Percentiles rank a stretch among this genome's conserved stretches.
phyloP scores from a whole-genome alignment of 768 basidiomycete genomes.

The Suillus occidentalis region DNA sequence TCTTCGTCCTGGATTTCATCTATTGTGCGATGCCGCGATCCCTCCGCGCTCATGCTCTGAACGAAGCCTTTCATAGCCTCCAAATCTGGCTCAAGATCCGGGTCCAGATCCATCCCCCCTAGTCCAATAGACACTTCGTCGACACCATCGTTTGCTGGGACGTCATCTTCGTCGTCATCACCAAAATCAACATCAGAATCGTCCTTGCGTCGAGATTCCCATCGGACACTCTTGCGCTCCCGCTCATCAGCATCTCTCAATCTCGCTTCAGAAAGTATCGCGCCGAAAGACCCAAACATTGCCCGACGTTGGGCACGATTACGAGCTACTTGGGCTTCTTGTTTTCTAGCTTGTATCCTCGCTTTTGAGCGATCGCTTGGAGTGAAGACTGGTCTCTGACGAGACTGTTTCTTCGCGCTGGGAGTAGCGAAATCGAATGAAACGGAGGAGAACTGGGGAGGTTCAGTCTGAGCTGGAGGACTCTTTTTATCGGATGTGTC shows the following conservation, averaged over 20 bases:
- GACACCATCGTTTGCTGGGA: slow-evolving; percentile 24
- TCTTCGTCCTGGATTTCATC: slow-evolving; percentile 64
- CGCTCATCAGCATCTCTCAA: slow-evolving; percentile 36
- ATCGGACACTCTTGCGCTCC: slow-evolving; percentile 38
- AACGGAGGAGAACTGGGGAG: slow-evolving; percentile 29
- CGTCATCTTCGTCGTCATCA: slow-evolving; percentile 37
- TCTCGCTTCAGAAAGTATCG: slow-evolving; percentile 53
- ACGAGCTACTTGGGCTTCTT: slow-evolving; percentile 11
- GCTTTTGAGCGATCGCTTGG: slow-evolving; percentile 23
- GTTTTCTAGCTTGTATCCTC: slow-evolving; percentile 25
- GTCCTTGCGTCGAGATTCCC: slow-evolving; percentile 53
- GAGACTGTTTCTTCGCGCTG: slow-evolving; percentile 17
- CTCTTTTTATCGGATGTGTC: background rate
- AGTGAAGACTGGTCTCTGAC: slow-evolving; percentile 33
- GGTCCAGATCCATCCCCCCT: slow-evolving; percentile 66
- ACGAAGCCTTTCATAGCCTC: slow-evolving; percentile 56
- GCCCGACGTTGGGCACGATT: slow-evolving; percentile 25
- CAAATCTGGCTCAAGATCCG: slow-evolving; percentile 47
- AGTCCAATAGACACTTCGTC: slow-evolving; percentile 30
- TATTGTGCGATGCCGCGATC: slow-evolving; percentile 53
- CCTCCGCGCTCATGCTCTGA: slow-evolving; percentile 48
- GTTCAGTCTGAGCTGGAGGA: slow-evolving; percentile 5
- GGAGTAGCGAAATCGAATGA: slow-evolving; percentile 18
- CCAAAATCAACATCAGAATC: slow-evolving; percentile 77
- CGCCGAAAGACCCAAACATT: slow-evolving; percentile 51